Percentiles rank a stretch among this genome's conserved stretches.
phyloP scores from a whole-genome alignment of 768 basidiomycete genomes.

The Pleurotus platypus region DNA sequence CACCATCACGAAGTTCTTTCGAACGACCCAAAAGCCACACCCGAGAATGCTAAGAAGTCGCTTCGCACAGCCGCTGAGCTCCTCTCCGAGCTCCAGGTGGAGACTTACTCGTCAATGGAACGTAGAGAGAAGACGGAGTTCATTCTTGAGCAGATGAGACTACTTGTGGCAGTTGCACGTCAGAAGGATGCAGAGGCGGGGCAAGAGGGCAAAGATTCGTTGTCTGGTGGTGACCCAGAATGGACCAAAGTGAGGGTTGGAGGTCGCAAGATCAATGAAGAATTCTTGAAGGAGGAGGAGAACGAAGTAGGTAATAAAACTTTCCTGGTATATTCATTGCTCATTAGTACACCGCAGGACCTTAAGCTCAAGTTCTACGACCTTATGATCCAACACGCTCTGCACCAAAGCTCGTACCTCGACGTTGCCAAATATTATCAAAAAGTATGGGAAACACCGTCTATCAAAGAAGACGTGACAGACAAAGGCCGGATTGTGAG shows the following conservation, averaged over 20 bases:
- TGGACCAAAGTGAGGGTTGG: slow-evolving; percentile 94
- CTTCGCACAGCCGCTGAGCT: slow-evolving; percentile 87
- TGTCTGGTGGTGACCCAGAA: slow-evolving; percentile 78
- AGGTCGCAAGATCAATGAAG: slow-evolving; percentile 90
- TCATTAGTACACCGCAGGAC: slow-evolving; percentile 48
- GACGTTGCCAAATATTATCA: slow-evolving; percentile 95
- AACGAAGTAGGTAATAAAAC: slow-evolving; percentile 63
- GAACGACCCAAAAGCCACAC: slow-evolving; percentile 36
- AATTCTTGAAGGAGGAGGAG: slow-evolving; percentile 82
- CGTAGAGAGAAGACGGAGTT: slow-evolving; percentile 97
- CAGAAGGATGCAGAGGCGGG: slow-evolving; percentile 69
- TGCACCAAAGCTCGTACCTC: slow-evolving; percentile 81
- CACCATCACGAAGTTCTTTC: slow-evolving; percentile 78
- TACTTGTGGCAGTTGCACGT: slow-evolving; percentile 74
- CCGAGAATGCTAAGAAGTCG: slow-evolving; percentile 56
- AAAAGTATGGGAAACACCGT: slow-evolving; percentile 96
- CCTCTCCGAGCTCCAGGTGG: slow-evolving; percentile 92
- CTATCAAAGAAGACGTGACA: slow-evolving; percentile 79
- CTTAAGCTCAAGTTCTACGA: slow-evolving; percentile 96
- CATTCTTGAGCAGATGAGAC: slow-evolving; percentile 95
- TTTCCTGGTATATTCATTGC: not conserved
- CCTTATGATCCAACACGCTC: slow-evolving; percentile 92
- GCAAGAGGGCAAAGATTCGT: slow-evolving; percentile 57
- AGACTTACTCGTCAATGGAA: slow-evolving; percentile 99
- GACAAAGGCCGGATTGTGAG: slow-evolving; percentile 68